Evolutionary conservation across 306 rosid genomes (phyloP), one percentile per base, ranked within the genome.

Genomic region (Casuarina equisetifolia): DNA sequence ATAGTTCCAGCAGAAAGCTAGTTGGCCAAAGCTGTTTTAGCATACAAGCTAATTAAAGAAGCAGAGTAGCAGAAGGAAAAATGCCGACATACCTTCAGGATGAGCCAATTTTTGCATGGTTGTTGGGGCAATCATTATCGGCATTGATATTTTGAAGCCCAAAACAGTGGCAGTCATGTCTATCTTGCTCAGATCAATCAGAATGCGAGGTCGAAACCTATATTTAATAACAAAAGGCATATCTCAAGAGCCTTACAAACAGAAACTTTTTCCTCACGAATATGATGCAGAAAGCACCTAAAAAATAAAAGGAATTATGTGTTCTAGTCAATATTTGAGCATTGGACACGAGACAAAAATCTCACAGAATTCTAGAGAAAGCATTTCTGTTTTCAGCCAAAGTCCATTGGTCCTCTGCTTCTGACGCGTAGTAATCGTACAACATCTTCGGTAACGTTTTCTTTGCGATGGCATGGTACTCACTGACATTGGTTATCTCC

Each of bases 81-180:
- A 67, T 19, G 64, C 72, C 25, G 10, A 12, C 39, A 57, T 86
- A 91, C 99, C 99, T 78, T 93, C 98, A 66, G 99, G 98, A 62
- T 96, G 99, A 84, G 98, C 99, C 99, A 96, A 92, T 87, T 96
- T 96, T 91, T 96, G 99, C 67, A 96, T 25, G 70, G 99, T 97
- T 49, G 98, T 91, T 36, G 98, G 99, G 51, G 99, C 99, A 86
- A 96, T 71, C 99, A 96, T 96, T 86, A 96, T 96, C 13, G 99
- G 99, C 98, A 96, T 96, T 72, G 99, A 96, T 17, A 96, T 85
- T 78, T 93, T 96, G 94, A 92, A 96, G 57, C 99, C 99, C 72
- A 96, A 78, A 44, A 96, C 92, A 69, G 97, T 91, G 3, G 99
- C 89, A 39, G 91, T 1, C 94, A 91, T 42, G 89, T 96, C 99